Evolutionary conservation across 805 yeast genomes (phyloP).

Genomic region (Saccharomyces eubayanus): DNA sequence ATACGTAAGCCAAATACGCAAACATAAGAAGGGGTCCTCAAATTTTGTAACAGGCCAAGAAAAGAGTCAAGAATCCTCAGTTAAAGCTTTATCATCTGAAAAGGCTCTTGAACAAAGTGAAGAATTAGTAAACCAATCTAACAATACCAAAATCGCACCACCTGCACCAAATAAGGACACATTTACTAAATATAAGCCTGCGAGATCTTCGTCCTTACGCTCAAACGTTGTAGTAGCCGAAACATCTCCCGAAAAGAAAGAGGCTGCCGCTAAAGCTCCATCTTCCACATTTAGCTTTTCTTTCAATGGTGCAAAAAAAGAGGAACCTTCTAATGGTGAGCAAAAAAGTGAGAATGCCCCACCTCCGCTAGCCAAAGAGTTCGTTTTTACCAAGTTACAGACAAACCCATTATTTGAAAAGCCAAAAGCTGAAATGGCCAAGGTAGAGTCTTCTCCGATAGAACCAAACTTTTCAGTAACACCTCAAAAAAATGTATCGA

Average conservation of each 20-base stretch:
- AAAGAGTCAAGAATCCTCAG: background rate
- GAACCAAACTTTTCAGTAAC: background rate
- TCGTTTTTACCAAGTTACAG: background rate
- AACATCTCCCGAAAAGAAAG: conserved; percentile 7
- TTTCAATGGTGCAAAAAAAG: conserved; percentile 1
- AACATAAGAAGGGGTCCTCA: conserved; percentile 10
- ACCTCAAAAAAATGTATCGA: background rate
- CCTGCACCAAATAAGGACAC: background rate
- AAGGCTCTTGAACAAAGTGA: background rate
- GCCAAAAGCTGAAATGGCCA: background rate
- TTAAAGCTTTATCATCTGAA: background rate
- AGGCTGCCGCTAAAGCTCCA: background rate
- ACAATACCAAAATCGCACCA: background rate
- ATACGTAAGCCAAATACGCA: conserved; percentile 10
- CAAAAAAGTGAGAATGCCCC: conserved; percentile 2
- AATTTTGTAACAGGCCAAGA: conserved; percentile 1
- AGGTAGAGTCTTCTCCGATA: background rate
- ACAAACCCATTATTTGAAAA: background rate
- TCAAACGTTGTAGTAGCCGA: conserved; percentile 24
- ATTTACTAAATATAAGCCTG: conserved; percentile 31
- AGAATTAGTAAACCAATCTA: background rate
- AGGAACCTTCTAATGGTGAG: conserved; percentile 6
- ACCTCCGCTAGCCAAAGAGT: background rate
- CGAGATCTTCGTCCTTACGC: conserved; percentile 33
- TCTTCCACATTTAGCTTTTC: conserved; percentile 7